Conservation (phyloP, 257 asterid species). For the Thymus mandschuricus region DNA sequence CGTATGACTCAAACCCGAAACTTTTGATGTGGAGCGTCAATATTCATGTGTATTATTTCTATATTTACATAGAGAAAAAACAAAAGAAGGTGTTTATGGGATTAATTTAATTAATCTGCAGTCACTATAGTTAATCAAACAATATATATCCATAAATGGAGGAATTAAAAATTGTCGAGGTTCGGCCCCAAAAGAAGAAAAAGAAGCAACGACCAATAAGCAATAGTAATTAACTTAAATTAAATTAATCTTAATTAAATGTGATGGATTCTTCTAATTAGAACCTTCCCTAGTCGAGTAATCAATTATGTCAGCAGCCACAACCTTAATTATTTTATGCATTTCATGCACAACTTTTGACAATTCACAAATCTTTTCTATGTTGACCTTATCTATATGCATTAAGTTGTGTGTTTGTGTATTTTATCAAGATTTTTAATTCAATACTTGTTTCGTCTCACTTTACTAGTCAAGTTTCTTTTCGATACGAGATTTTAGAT, state of each 20-base stretch:
- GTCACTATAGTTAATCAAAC: no score
- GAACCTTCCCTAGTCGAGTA: conserved; percentile 3
- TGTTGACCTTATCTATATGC: background rate
- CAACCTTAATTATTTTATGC: no score
- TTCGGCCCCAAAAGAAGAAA: conserved; percentile 19
- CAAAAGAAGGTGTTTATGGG: background rate
- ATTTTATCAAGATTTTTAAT: no score
- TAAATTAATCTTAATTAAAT: background rate
- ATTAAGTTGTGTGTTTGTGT: no score
- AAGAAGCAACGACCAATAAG: background rate
- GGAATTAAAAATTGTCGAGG: background rate
- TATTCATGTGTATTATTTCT: no score
- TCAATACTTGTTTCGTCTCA: no score
- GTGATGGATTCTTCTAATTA: background rate
- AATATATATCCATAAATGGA: conserved; percentile 14
- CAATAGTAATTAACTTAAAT: background rate
- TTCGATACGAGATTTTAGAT: no score
- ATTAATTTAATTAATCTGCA: no score
- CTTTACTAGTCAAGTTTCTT: no score
- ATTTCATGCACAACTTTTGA: background rate
- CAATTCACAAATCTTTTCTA: background rate
- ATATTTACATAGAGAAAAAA: background rate
- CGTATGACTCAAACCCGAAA: no score
- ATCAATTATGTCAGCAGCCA: background rate
- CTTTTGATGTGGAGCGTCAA: no score